Evolutionary conservation across 108 stramenopile genomes (phyloP).

Genomic region (Parietichytrium sp.): DNA sequence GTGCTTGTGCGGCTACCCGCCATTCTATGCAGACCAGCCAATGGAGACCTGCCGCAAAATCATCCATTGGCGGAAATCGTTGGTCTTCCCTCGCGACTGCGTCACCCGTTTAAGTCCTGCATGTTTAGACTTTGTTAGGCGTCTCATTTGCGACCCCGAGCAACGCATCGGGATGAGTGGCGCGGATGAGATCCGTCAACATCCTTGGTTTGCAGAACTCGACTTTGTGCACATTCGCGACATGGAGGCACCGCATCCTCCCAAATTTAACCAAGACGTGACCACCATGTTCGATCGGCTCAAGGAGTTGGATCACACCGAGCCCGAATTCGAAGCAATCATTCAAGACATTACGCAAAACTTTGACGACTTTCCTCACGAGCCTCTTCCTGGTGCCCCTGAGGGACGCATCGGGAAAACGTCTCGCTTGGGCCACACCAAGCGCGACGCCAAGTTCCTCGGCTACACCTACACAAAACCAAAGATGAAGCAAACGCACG

Average conservation of each 20-base stretch:
- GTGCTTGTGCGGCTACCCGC: slow-evolving; percentile 98
- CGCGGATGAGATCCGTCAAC: slow-evolving; percentile 57
- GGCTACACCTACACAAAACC: slow-evolving; percentile 56
- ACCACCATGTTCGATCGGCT: slow-evolving; percentile 47
- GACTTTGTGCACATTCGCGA: slow-evolving; percentile 53
- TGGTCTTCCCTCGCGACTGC: slow-evolving; percentile 58
- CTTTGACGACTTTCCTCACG: slow-evolving; percentile 59
- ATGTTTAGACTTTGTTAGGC: slow-evolving; percentile 51
- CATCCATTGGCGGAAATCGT: slow-evolving; percentile 58
- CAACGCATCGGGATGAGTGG: slow-evolving; percentile 54
- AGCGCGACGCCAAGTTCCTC: slow-evolving; percentile 51
- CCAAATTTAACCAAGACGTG: slow-evolving; percentile 47
- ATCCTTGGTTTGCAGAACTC: slow-evolving; percentile 55
- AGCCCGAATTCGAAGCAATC: slow-evolving; percentile 36
- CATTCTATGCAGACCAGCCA: slow-evolving; percentile 98
- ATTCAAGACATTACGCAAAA: slow-evolving; percentile 55
- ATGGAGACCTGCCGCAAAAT: slow-evolving; percentile 93
- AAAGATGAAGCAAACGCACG: slow-evolving; percentile 39
- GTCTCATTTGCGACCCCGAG: slow-evolving; percentile 54
- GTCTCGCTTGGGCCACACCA: slow-evolving; percentile 15
- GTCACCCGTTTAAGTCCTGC: neutral
- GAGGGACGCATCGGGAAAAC: slow-evolving; percentile 48
- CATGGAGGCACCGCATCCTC: slow-evolving; percentile 54
- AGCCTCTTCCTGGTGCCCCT: slow-evolving; percentile 40
- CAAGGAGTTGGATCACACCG: slow-evolving; percentile 7